A percentile compares a stretch with the other conserved stretches of the same genome.
Conservation (phyloP, 139 green algal species). For the Chlorella sp. region DNA sequence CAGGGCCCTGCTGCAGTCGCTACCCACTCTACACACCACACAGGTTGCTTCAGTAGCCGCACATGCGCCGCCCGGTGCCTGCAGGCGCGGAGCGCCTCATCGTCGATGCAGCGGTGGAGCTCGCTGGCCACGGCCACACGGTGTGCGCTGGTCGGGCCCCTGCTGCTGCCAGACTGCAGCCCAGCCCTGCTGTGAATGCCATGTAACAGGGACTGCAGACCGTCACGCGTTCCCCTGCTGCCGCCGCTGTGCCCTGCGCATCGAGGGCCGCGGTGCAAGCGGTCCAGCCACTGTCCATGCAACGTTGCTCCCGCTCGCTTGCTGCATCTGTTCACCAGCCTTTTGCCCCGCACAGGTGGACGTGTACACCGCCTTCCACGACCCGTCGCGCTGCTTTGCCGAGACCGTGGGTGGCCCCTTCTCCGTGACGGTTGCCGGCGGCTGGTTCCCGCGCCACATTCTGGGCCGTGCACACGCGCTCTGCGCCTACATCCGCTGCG, state of each 20-base stretch:
- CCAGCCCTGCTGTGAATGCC: not conserved
- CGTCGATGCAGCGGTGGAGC: slow-evolving; percentile 93
- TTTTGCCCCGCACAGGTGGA: slow-evolving; percentile 70
- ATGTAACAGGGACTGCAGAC: too few relatives aligned
- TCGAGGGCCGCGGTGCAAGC: too few relatives aligned
- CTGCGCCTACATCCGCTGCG: slow-evolving; percentile 90
- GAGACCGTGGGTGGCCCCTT: slow-evolving; percentile 89
- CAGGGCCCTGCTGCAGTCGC: not conserved
- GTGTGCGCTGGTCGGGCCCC: slow-evolving; percentile 41
- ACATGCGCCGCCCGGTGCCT: not conserved
- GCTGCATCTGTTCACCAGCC: not conserved
- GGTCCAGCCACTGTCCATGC: too few relatives aligned
- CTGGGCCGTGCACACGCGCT: slow-evolving; percentile 74
- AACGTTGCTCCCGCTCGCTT: too few relatives aligned
- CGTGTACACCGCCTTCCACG: slow-evolving; percentile 94
- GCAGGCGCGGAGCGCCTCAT: slow-evolving; percentile 94
- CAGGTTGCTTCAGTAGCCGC: not conserved
- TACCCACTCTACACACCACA: not conserved
- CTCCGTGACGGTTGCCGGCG: slow-evolving; percentile 75
- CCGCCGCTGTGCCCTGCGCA: too few relatives aligned
- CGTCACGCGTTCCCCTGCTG: too few relatives aligned
- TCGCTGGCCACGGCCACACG: slow-evolving; percentile 75
- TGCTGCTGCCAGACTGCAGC: not conserved
- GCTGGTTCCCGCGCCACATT: slow-evolving; percentile 90
- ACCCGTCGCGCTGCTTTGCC: slow-evolving; percentile 87